Conservation (phyloP, 139 green algal genomes). For the Chlamydomonas eustigma region DNA sequence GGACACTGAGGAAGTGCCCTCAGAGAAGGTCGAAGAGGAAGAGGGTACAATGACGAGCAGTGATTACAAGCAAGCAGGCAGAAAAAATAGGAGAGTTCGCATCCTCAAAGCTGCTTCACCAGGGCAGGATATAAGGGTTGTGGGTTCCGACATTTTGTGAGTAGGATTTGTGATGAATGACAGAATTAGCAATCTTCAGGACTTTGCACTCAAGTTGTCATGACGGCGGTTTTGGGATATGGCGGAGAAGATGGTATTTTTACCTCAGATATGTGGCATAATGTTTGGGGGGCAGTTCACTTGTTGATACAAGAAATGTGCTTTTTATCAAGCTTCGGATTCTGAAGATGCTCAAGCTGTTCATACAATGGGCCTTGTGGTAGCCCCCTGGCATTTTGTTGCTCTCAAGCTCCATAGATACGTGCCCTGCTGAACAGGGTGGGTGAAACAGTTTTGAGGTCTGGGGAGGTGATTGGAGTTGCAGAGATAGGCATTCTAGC, state of each 20-base stretch:
- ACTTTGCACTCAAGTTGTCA: too few species aligned
- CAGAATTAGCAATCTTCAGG: too few species aligned
- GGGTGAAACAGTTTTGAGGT: not conserved
- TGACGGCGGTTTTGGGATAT: too few species aligned
- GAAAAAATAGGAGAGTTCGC: slow-evolving; percentile 40
- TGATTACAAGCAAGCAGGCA: too few species aligned
- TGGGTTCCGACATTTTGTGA: slow-evolving; percentile 74
- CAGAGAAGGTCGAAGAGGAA: slow-evolving; percentile 40
- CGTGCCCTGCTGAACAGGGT: not conserved
- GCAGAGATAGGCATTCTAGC: slow-evolving; percentile 74
- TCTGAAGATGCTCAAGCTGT: too few species aligned
- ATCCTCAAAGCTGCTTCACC: slow-evolving; percentile 56
- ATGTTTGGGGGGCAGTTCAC: not conserved
- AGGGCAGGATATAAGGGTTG: slow-evolving; percentile 63
- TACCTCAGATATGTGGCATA: not conserved
- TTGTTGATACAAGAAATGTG: not conserved
- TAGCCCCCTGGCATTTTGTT: not conserved
- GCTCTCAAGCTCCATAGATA: too few species aligned
- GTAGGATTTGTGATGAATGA: not conserved
- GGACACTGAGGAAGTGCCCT: slow-evolving; percentile 27
- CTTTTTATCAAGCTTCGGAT: not conserved
- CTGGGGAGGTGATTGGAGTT: not conserved
- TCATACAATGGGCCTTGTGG: not conserved
- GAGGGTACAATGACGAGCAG: too few species aligned
- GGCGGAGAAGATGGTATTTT: too few species aligned